phyloP scores from a whole-genome alignment of 2,329 filamentous ascomycete species.

The Geoglossum cookeanum region DNA sequence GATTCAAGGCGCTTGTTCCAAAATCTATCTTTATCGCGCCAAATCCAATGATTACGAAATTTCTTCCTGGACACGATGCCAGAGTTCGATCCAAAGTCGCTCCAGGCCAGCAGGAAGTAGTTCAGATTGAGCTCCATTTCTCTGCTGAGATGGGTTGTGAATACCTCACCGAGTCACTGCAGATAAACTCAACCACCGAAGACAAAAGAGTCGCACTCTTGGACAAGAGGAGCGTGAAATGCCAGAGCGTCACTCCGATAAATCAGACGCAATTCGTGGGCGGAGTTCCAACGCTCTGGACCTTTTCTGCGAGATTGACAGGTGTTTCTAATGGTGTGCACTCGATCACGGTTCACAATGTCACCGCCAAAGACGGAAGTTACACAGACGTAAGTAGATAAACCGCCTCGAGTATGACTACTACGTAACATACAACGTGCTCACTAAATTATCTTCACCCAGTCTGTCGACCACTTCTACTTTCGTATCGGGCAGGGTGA shows the following conservation, averaged over 20 bases:
- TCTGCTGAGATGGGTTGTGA: slow-evolving; percentile 42
- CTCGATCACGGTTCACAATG: slow-evolving; percentile 35
- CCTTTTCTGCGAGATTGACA: slow-evolving; percentile 30
- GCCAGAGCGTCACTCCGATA: slow-evolving; percentile 21
- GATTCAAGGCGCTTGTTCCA: slow-evolving; percentile 41
- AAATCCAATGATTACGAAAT: slow-evolving; percentile 38
- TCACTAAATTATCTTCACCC: slow-evolving; percentile 24
- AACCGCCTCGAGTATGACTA: slow-evolving; percentile 34
- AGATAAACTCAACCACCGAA: slow-evolving; percentile 33
- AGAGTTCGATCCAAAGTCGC: slow-evolving; percentile 32
- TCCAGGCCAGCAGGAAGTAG: slow-evolving; percentile 22
- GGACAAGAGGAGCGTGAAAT: slow-evolving; percentile 26
- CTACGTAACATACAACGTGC: slow-evolving; percentile 32
- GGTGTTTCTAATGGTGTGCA: slow-evolving; percentile 43
- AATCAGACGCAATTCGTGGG: slow-evolving; percentile 26
- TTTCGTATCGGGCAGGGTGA: slow-evolving; percentile 37
- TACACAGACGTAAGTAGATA: slow-evolving; percentile 12
- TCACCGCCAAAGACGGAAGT: slow-evolving; percentile 14
- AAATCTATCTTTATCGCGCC: slow-evolving; percentile 29
- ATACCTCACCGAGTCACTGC: slow-evolving; percentile 30
- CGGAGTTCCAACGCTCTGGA: slow-evolving; percentile 35
- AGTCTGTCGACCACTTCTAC: slow-evolving; percentile 38
- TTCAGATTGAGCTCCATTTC: slow-evolving; percentile 37
- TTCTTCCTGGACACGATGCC: slow-evolving; percentile 40
- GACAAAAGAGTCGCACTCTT: slow-evolving; percentile 25